Conservation (phyloP, 208 protist genomes). For the Acanthamoeba triangularis region DNA sequence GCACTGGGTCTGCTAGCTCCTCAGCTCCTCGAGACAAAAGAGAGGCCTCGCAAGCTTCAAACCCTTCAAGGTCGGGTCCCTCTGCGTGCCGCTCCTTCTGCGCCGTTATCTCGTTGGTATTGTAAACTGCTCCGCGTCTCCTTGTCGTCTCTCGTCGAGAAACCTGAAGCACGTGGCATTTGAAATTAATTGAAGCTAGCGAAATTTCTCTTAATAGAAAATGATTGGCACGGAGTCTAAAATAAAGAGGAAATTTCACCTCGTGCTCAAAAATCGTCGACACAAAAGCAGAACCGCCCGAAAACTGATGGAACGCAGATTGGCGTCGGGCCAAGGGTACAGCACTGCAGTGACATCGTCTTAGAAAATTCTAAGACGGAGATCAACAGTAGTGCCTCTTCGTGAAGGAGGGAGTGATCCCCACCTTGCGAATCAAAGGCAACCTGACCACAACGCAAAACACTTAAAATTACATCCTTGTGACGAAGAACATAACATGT, state of each 20-base stretch:
- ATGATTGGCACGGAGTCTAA: background rate
- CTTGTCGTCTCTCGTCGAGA: background rate
- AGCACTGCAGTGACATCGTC: too few relatives aligned
- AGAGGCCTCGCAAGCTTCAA: constrained; percentile 19
- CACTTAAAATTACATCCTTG: too few relatives aligned
- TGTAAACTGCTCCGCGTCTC: constrained; percentile 20
- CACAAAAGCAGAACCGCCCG: background rate
- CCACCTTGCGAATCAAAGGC: too few relatives aligned
- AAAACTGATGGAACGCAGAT: constrained; percentile 42
- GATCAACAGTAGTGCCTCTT: background rate
- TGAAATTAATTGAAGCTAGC: background rate
- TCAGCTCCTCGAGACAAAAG: background rate
- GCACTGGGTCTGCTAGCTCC: background rate
- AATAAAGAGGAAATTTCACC: background rate
- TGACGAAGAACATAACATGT: too few relatives aligned
- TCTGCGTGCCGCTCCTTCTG: background rate
- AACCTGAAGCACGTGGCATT: background rate
- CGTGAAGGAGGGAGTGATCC: too few relatives aligned
- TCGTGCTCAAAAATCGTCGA: background rate
- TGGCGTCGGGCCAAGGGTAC: too few relatives aligned
- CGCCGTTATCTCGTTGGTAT: constrained; percentile 70
- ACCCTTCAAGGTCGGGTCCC: background rate
- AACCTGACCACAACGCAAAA: too few relatives aligned
- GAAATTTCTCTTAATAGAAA: background rate
- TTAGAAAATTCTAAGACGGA: background rate